phyloP scores from a whole-genome alignment of 2,329 filamentous ascomycete species.

The Beauveria sp. region DNA sequence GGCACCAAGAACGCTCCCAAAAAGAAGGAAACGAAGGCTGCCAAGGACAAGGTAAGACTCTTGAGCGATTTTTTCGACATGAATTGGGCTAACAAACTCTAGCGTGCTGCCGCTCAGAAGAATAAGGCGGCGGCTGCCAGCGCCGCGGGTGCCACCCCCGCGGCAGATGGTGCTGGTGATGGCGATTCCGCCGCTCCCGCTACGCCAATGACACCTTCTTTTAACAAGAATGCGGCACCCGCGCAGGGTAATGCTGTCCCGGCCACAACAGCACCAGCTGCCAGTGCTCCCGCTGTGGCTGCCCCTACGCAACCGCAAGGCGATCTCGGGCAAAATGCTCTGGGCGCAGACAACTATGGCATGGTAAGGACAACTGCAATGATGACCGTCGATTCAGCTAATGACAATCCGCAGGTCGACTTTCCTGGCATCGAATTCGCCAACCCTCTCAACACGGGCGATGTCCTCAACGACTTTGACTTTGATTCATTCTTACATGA shows the following conservation, averaged over 20 bases:
- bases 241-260: conserved; percentile 23
- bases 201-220: conserved; percentile 56
- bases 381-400: conserved; percentile 10
- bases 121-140: conserved; percentile 32
- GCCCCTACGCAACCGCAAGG: conserved; percentile 36
- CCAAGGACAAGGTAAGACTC: conserved; percentile 58
- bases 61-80: too few species aligned
- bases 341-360: conserved; percentile 35
- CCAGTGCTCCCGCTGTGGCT: conserved; percentile 27
- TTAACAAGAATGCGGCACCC: conserved; percentile 39
- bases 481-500: conserved; percentile 61
- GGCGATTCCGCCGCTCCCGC: conserved; percentile 53
- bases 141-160: conserved; percentile 45
- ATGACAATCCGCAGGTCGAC: conserved; percentile 28
- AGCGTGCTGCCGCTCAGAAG: conserved; percentile 17
- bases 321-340: conserved; percentile 41
- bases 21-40: conserved; percentile 63
- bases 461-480: conserved; percentile 60
- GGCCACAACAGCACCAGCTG: conserved; percentile 21
- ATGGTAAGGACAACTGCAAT: conserved; percentile 32
- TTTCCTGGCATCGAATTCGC: conserved; percentile 47
- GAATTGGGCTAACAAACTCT: conserved; percentile 36
- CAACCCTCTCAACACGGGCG: conserved; percentile 43
- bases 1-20: conserved; percentile 66
- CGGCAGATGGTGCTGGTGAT: conserved; percentile 47